phyloP scores from a whole-genome alignment of 257 asterid species.

The Verbascum thapsus region DNA sequence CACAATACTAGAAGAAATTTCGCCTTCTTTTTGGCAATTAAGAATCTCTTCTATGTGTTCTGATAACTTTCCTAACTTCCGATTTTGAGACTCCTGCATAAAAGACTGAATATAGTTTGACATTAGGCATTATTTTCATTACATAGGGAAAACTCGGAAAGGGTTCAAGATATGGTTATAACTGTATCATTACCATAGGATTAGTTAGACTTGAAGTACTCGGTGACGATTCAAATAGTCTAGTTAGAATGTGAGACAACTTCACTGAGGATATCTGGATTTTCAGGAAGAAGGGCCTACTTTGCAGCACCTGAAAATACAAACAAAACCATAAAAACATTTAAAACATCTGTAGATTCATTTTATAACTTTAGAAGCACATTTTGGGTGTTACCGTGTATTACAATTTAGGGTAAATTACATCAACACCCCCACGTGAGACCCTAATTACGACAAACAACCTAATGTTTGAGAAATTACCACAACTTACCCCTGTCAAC shows the following conservation, averaged over 20 bases:
- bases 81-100: slow-evolving; percentile 57
- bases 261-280: slow-evolving; percentile 57
- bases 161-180: not conserved
- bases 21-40: slow-evolving; percentile 50
- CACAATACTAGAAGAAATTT: slow-evolving; percentile 43
- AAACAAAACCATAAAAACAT: too few relatives aligned
- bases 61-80: slow-evolving; percentile 58
- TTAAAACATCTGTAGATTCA: too few relatives aligned
- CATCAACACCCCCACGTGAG: too few relatives aligned
- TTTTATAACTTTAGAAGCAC: too few relatives aligned
- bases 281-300: slow-evolving; percentile 62
- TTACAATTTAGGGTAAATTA: too few relatives aligned
- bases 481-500: too few relatives aligned
- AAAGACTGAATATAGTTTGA: slow-evolving; percentile 43
- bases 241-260: slow-evolving; percentile 51
- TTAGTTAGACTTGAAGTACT: slow-evolving; percentile 43
- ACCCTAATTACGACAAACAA: too few relatives aligned
- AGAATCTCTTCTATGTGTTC: slow-evolving; percentile 54
- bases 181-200: slow-evolving; percentile 52
- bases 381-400: too few relatives aligned
- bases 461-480: too few relatives aligned
- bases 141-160: too few relatives aligned
- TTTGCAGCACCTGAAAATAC: slow-evolving; percentile 61
- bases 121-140: slow-evolving; percentile 32
- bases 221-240: slow-evolving; percentile 48